Evolutionary conservation across 768 basidiomycete species (phyloP), one percentile per base, ranked within the genome.

Genomic region (Leccinum ochraceum): DNA sequence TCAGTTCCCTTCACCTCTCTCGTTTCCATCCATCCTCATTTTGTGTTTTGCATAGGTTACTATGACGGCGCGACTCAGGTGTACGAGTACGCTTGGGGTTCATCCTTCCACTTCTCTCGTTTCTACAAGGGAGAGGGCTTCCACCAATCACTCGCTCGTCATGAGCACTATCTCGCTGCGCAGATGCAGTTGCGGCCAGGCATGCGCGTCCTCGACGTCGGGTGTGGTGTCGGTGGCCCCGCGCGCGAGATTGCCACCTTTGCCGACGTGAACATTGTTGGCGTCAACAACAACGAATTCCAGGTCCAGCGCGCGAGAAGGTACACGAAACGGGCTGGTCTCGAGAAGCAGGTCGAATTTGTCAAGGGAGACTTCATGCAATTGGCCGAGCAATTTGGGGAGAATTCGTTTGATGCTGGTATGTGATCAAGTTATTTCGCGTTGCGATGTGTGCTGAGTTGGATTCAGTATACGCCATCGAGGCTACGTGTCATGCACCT

Each of bases 311-410:
- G 93, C n/a, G 97, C 95, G 16, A 81, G 83, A 60, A 84, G 81
- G 73, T 94, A 97, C 75, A 92, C 96, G 57, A 79, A 83, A 69
- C 80, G 81, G 60, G 89, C 86, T 24, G 92, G 89, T 1, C 80
- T 98, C 49, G 81, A 87, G 63, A 78, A 86, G 59, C 88, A 90
- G 75, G 83, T 98, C 44, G 80, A 83, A 44, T 98, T 90, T 71
- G 88, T 87, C 58, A 90, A 91, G 77, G 96, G 94, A 24, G 96
- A 99, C 75, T 99, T 99, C 71, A 98, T 97, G 95, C 92, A 94
- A 74, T 80, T 99, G 49, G 75, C 77, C 2, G 93, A 97, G 72
- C 86, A 89, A 70, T 98, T 99, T 74, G 96, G 95, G 37, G 89
- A 92, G 75, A 87, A 89, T 70, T 87, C 84, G 56, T 98, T 98